Evolutionary conservation across 2,329 filamentous ascomycete species (phyloP).

Genomic region (Aspergillus transmontanensis): DNA sequence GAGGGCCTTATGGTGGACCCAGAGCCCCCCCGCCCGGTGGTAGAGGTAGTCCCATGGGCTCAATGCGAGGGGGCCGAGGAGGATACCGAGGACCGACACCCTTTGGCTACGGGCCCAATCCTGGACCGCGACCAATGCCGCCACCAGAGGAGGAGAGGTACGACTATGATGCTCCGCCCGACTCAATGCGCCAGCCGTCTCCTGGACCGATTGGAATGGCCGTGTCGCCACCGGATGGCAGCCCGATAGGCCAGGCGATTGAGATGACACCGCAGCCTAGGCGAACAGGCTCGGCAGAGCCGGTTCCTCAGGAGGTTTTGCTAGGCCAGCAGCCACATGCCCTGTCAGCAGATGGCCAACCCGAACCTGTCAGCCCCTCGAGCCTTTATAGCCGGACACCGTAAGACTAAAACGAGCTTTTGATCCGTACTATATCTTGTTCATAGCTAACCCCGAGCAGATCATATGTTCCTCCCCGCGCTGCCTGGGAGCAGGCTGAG

Average conservation of each 20-base stretch:
- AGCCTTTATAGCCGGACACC: conserved; percentile 74
- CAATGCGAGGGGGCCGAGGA: conserved; percentile 40
- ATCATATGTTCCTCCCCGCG: conserved; percentile 51
- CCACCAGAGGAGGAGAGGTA: conserved; percentile 30
- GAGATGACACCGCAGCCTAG: conserved; percentile 78
- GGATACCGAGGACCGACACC: conserved; percentile 49
- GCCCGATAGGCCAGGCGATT: conserved; percentile 64
- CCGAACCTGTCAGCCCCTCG: conserved; percentile 57
- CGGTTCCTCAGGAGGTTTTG: conserved; percentile 38
- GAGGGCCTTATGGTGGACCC: conserved; percentile 40
- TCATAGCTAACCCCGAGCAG: conserved; percentile 23
- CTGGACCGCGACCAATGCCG: conserved; percentile 25
- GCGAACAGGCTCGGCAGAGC: conserved; percentile 33
- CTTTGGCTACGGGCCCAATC: conserved; percentile 53
- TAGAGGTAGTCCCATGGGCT: conserved; percentile 46
- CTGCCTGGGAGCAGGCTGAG: conserved; percentile 36
- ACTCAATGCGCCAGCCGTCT: conserved; percentile 32
- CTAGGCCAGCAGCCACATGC: conserved; percentile 27
- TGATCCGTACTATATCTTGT: conserved; percentile 2
- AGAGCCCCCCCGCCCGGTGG: conserved; percentile 41
- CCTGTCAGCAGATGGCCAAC: conserved; percentile 28
- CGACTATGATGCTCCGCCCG: conserved; percentile 24
- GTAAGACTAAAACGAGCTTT: conserved; percentile 55
- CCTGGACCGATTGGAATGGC: conserved; percentile 39
- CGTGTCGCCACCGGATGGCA: conserved; percentile 38